These are phyloP conservation scores for Mucor plumbeus DNA, from an alignment of 371 early-diverging fungal species.

Conservation along the genomic window DNA sequence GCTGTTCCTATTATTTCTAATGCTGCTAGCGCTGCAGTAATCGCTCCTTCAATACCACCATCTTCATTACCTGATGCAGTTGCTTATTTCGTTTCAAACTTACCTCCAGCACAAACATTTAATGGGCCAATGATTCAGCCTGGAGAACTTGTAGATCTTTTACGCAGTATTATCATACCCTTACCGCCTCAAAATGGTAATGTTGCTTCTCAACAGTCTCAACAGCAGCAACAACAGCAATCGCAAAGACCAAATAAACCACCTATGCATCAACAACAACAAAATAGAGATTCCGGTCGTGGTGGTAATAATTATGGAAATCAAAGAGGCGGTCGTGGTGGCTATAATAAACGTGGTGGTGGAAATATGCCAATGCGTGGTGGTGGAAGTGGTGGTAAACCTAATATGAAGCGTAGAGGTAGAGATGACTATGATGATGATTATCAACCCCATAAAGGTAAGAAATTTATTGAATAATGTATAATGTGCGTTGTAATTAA, in stretches of 20 bases:
- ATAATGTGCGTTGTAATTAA: neutral
- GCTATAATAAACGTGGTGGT: constrained; percentile 24
- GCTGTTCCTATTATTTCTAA: constrained; percentile 9
- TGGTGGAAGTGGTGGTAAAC: constrained; percentile 32
- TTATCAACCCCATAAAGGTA: constrained; percentile 47
- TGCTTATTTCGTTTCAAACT: constrained; percentile 59
- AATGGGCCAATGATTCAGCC: constrained; percentile 59
- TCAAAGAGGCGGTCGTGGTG: constrained; percentile 33
- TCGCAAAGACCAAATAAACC: neutral
- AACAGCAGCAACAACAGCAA: constrained; percentile 10
- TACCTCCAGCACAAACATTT: constrained; percentile 58
- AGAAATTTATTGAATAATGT: neutral
- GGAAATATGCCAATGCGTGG: constrained; percentile 23
- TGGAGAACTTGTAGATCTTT: constrained; percentile 56
- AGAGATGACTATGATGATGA: constrained; percentile 64
- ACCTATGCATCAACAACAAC: constrained; percentile 18
- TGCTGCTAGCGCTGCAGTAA: neutral
- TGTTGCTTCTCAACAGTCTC: neutral
- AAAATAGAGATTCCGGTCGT: constrained; percentile 30
- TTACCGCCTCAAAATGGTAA: constrained; percentile 35
- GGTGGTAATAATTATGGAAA: constrained; percentile 21
- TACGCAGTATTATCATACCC: constrained; percentile 53
- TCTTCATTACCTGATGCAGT: constrained; percentile 62
- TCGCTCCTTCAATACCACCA: neutral
- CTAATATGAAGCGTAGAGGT: constrained; percentile 44